These are phyloP conservation scores for Eremochloa ophiuroides DNA, from an alignment of 176 grass and related monocot species.

Conservation along the genomic window DNA sequence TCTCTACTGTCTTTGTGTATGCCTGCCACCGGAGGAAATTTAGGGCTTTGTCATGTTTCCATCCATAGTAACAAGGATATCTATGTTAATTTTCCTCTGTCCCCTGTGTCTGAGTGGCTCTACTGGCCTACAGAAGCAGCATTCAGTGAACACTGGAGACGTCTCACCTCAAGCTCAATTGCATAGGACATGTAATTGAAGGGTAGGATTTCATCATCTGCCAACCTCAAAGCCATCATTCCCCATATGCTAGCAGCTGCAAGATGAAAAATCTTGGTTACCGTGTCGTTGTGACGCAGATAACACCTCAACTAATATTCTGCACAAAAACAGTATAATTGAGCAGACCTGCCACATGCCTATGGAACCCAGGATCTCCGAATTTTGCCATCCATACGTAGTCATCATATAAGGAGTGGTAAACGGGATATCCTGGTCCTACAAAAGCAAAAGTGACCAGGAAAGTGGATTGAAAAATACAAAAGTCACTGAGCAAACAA, in stretches of 20 bases:
- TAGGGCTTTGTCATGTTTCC: neutral
- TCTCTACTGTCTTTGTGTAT: constrained; percentile 42
- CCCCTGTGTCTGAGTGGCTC: neutral
- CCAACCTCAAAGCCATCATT: constrained; percentile 69
- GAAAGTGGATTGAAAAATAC: neutral
- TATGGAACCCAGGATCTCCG: constrained; percentile 72
- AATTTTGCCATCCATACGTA: constrained; percentile 89
- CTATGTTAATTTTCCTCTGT: neutral
- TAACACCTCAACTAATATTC: neutral
- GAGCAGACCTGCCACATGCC: constrained; percentile 65
- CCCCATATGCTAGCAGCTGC: constrained; percentile 89
- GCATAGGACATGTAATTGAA: constrained; percentile 70
- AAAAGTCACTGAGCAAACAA: neutral
- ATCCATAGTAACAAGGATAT: neutral
- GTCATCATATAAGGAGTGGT: constrained; percentile 89
- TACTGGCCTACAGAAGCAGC: neutral
- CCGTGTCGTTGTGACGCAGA: neutral
- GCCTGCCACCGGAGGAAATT: constrained; percentile 20
- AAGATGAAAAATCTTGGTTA: constrained; percentile 11
- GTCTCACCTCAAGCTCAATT: constrained; percentile 58
- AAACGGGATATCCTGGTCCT: constrained; percentile 68
- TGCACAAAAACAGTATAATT: neutral
- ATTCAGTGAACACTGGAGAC: neutral
- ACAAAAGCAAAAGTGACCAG: neutral
- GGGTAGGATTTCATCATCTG: constrained; percentile 69